Percentiles rank a stretch among this genome's conserved stretches.
Conservation (phyloP, 257 asterid genomes). For the Lavandula angustifolia region DNA sequence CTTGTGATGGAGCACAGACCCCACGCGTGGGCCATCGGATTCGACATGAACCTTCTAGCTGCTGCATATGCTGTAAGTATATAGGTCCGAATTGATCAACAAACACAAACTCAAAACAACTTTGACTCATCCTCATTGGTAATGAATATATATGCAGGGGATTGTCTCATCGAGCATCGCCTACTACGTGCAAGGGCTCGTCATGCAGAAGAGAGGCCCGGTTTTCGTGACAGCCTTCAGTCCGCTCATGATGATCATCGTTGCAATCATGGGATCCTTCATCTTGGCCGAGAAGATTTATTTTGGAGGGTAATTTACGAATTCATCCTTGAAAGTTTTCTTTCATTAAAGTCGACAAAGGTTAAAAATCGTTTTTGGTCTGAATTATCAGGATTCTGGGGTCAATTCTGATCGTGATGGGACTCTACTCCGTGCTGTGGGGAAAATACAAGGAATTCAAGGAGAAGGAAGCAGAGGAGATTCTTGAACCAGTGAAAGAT, state of each 20-base stretch:
- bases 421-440: constrained; percentile 67
- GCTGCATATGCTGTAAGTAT: constrained; percentile 99
- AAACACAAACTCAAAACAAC: neutral
- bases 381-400: constrained; percentile 51
- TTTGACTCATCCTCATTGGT: too few relatives aligned
- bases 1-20: constrained; percentile 74
- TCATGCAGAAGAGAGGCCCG: constrained; percentile 85
- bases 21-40: constrained; percentile 73
- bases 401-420: constrained; percentile 55
- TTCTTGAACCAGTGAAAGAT: constrained; percentile 52
- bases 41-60: constrained; percentile 83
- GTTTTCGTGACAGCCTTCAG: constrained; percentile 89
- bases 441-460: constrained; percentile 64
- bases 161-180: constrained; percentile 86
- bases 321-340: neutral
- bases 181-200: constrained; percentile 85
- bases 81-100: too few relatives aligned
- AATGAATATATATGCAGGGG: constrained; percentile 56
- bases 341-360: neutral
- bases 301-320: constrained; percentile 66
- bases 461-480: constrained; percentile 45
- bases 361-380: neutral
- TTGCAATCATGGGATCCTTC: constrained; percentile 89
- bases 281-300: constrained; percentile 76
- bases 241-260: constrained; percentile 90